Evolutionary conservation across 495 filamentous ascomycete genomes (phyloP).

Genomic region (Parathielavia hyrcaniae): DNA sequence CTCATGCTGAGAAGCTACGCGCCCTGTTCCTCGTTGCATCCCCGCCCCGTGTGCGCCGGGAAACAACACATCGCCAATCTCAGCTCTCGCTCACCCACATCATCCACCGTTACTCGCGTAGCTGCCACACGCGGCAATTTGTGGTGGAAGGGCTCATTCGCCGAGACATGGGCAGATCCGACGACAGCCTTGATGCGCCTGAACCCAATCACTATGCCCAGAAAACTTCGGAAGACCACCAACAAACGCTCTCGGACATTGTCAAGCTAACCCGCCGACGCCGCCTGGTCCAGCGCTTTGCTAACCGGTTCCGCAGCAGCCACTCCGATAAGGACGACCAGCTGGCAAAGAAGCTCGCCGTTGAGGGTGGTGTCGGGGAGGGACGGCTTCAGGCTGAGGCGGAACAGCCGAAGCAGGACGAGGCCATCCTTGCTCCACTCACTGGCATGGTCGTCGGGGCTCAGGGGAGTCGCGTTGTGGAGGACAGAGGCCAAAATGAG

Average conservation of each 20-base stretch:
- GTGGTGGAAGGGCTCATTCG: not conserved
- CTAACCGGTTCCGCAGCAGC: conserved; percentile 14
- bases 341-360: not conserved
- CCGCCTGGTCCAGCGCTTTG: not conserved
- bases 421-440: not conserved
- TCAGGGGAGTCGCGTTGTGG: not conserved
- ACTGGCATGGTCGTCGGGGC: not conserved
- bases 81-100: no score
- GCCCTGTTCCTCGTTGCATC: no score
- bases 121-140: no score
- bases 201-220: conserved; percentile 9
- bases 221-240: conserved; percentile 10
- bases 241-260: conserved; percentile 14
- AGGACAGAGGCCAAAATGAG: no score
- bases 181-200: conserved; percentile 8
- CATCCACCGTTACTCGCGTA: no score
- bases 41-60: no score
- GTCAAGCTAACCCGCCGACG: conserved; percentile 14
- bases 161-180: conserved; percentile 4
- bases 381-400: not conserved
- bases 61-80: no score
- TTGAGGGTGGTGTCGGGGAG: not conserved
- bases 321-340: not conserved
- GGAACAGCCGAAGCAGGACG: not conserved
- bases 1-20: no score